Percentiles rank a stretch among this genome's conserved stretches.
These are phyloP conservation scores for Picochlorum sp. DNA, from an alignment of 139 green algal genomes.

Conservation along the genomic window DNA sequence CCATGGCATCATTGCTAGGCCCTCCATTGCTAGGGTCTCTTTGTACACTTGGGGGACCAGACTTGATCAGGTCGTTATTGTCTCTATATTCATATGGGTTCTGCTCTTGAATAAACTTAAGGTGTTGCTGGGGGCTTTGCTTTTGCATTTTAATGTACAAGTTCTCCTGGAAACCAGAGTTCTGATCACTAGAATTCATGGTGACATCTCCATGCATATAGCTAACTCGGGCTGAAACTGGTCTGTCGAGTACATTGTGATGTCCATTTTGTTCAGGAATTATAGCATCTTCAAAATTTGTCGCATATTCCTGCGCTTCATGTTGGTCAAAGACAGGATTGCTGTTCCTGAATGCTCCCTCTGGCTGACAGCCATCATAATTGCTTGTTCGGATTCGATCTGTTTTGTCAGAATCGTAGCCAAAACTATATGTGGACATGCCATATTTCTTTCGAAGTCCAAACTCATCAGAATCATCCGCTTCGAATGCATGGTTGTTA, in stretches of 20 bases:
- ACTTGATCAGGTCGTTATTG: too few species aligned
- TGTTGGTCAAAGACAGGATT: too few species aligned
- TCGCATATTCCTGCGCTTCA: too few species aligned
- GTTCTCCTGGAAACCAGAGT: neutral
- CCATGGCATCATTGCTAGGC: neutral
- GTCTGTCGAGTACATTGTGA: neutral
- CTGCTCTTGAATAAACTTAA: too few species aligned
- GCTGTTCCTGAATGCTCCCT: too few species aligned
- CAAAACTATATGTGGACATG: neutral
- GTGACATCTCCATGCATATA: neutral
- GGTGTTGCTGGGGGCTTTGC: too few species aligned
- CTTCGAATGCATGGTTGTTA: neutral
- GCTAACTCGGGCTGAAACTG: neutral
- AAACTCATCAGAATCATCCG: neutral
- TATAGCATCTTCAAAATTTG: too few species aligned
- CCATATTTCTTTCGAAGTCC: slow-evolving; percentile 1
- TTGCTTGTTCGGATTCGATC: too few species aligned
- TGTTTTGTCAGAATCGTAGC: neutral
- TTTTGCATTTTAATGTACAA: neutral
- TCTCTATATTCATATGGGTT: too few species aligned
- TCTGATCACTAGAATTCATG: neutral
- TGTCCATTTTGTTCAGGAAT: too few species aligned
- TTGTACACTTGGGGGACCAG: neutral
- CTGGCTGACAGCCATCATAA: too few species aligned
- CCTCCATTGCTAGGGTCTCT: neutral